phyloP scores from a whole-genome alignment of 2,329 filamentous ascomycete genomes.

The Sporothrix dimorphospora region DNA sequence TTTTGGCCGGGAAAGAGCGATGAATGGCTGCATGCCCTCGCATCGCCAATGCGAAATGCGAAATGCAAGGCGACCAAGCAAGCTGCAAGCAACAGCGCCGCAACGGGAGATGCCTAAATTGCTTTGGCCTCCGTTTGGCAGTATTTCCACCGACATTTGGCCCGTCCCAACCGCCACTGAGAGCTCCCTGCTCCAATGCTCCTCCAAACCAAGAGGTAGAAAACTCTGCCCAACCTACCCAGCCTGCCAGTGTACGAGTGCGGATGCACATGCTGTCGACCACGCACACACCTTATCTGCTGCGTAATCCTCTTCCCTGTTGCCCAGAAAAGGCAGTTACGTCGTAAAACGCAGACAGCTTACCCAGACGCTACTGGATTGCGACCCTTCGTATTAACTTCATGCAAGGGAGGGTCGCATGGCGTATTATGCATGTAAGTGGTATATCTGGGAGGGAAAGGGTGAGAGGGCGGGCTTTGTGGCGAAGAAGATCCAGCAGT shows the following conservation, averaged over 20 bases:
- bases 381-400: slow-evolving; percentile 20
- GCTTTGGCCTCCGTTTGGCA: not conserved
- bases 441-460: not conserved
- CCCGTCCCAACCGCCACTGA: not conserved
- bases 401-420: slow-evolving; percentile 16
- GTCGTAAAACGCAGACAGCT: slow-evolving; percentile 19
- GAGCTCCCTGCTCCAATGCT: too few relatives aligned
- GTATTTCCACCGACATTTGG: not conserved
- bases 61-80: not conserved
- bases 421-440: slow-evolving; percentile 19
- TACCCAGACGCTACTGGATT: slow-evolving; percentile 3
- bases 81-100: slow-evolving; percentile 12
- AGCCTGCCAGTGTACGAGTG: too few relatives aligned
- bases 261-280: not conserved
- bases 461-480: not conserved
- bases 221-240: not conserved
- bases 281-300: not conserved
- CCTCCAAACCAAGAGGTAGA: not conserved
- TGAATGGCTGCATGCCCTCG: not conserved
- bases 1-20: slow-evolving; percentile 1
- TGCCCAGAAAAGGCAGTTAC: slow-evolving; percentile 17
- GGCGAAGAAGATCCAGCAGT: not conserved
- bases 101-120: slow-evolving; percentile 13
- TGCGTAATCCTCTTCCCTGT: slow-evolving; percentile 13
- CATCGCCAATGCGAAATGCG: not conserved